Evolutionary conservation across 805 yeast genomes (phyloP), one percentile per base, ranked within the genome.

Genomic region (Metschnikowia lochheadii): DNA sequence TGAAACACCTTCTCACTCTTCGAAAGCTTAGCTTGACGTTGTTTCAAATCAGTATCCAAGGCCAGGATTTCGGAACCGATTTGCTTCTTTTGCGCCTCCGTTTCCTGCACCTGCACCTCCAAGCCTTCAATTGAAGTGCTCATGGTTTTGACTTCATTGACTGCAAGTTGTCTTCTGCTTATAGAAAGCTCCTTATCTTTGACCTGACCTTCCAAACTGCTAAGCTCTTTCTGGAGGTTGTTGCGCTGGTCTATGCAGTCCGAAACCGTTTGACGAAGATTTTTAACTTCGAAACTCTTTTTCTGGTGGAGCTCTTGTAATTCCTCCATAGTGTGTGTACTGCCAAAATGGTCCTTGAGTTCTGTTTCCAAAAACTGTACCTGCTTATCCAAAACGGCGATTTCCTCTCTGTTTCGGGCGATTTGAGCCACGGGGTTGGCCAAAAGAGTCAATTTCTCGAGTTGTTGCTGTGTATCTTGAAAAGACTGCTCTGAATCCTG

Each of bases 161-260:
- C 66, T 5, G 81, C 66, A 43, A 69, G 72, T 58, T 84, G 87
- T 49, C 81, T 62, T 40, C 77, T 74, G 55, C 81, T 79, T 23
- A 87, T 77, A 2, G 61, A 57, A 40, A 85, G 63, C 56, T 73
- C 72, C 48, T 76, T 73, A 56, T 83, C 87, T 51, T 82, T 81
- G 13, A 83, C 64, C 34, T 65, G 64, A 33, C 69, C 74, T 51
- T 84, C 85, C 20, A 82, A 55, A 13, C 70, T 64, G 6, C 71
- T 68, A 18, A 78, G 49, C 35, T 77, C 80, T 40, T 72, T 71
- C 23, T 78, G 75, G 7, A 65, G 63, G 4, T 59, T 49, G 45
- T 81, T 85, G 55, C 76, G 76, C 6, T 71, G 70, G 20, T 77
- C 80, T 2, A 55, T 56, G 37, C 60, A 59, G 6, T 64, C 68